These are phyloP conservation scores for Alternaria gansuensis DNA, from an alignment of 2,329 filamentous ascomycete species.

Conservation along the genomic window DNA sequence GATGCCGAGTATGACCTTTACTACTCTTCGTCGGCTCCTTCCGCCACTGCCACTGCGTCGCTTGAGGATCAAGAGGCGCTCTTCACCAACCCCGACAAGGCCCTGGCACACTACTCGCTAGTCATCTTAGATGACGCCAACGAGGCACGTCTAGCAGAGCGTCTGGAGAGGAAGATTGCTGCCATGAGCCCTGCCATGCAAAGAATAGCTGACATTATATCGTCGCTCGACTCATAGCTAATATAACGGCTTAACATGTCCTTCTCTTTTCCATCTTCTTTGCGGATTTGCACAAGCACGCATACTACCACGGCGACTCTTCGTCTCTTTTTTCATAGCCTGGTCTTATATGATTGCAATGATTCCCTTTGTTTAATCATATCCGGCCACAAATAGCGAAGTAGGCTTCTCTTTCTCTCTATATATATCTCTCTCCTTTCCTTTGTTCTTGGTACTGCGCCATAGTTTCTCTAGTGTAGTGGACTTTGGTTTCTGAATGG, in stretches of 20 bases:
- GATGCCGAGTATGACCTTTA: constrained; percentile 70
- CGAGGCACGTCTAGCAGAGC: constrained; percentile 44
- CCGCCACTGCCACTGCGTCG: constrained; percentile 53
- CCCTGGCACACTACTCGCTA: constrained; percentile 69
- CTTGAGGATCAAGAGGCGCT: constrained; percentile 43
- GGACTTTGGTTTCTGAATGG: constrained; percentile 10
- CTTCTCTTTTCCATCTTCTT: constrained; percentile 10
- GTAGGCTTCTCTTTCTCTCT: constrained; percentile 6
- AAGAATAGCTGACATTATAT: constrained; percentile 48
- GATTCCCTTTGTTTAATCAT: constrained; percentile 43
- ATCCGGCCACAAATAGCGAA: constrained; percentile 15
- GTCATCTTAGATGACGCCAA: constrained; percentile 64
- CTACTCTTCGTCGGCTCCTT: constrained; percentile 55
- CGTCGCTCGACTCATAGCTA: constrained; percentile 47
- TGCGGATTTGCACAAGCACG: neutral
- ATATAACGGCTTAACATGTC: neutral
- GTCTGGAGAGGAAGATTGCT: constrained; percentile 48
- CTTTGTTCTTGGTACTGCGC: constrained; percentile 10
- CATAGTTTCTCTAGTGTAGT: constrained; percentile 9
- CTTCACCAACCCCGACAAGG: constrained; percentile 70
- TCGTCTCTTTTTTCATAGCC: constrained; percentile 30
- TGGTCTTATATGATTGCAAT: constrained; percentile 39
- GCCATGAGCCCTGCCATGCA: constrained; percentile 47
- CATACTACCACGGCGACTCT: constrained; percentile 8
- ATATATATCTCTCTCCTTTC: neutral